Evolutionary conservation across 1,284 basidiomycete genomes (phyloP), one percentile per base, ranked within the genome.

Genomic region (Chiua sp.): DNA sequence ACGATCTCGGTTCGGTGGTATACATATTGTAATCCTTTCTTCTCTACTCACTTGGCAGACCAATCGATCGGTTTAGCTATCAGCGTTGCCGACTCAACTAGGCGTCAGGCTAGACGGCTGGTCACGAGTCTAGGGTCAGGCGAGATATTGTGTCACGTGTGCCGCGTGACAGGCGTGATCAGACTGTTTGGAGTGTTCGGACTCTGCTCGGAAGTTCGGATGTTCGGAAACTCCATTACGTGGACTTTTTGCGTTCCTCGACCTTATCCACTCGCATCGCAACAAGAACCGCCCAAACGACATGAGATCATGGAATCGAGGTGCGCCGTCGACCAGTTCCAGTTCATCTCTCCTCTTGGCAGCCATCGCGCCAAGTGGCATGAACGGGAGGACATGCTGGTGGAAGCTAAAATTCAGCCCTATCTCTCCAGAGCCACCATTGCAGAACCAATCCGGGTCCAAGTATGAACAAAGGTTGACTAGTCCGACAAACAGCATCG

Each of bases 1-100:
- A 63, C n/a, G n/a, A n/a, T 18, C 56, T 80, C 13, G 60, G 67
- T 13, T 60, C 75, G 10, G 66, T 81, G 47, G 80, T 82, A 60
- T 64, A 75, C 72, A 30, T 22, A 22, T 4, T 12, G 10, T 18
- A 13, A 16, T 54, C 51, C 56, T 49, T 49, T 35, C 42, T 10
- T 55, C 48, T 47, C 52, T 53, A 44, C 22, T 75, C 57, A 67
- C 56, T 63, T 56, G 63, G 52, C 55, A 44, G 59, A 61, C 65
- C 65, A 68, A 68, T n/a, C n/a, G n/a, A n/a, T n/a, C n/a, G n/a
- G 69, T 63, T 60, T 73, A 88, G 88, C 72, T 88, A 56, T 76
- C 80, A 55, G 66, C 73, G 7, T 74, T 90, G 18, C 88, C 89
- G 2, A 72, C 78, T 8, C 70, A 79, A 22, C 81, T 91, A n/a